Base-by-base conservation (phyloP, 2,329 filamentous ascomycete genomes). In the Emmonsiellopsis sp. region DNA sequence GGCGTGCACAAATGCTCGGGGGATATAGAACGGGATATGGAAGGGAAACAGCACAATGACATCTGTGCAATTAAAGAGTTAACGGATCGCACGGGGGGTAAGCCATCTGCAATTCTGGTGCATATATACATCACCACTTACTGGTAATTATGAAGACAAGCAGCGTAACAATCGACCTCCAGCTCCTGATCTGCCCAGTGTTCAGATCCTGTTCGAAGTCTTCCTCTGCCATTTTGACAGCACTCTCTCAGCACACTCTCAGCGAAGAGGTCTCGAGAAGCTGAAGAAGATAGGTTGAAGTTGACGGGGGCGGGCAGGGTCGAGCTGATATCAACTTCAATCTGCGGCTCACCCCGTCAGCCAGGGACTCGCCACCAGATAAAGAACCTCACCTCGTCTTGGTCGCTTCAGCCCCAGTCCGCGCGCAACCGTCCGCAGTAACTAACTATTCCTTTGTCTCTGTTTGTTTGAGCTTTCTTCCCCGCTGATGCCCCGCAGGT, bases 131-230 rank as follows among this genome's bases (percentile, higher is more conserved):
- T 8, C 40, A 36, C 13, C 17, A 80, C 83, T 76, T 71, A 87
- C 85, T 88, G 4, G 85, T 84, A 42, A 86, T 43, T 36, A 87
- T 72, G 61, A 88, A 88, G 44, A 84, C 77, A 51, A 88, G 70
- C 36, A 88, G 74, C 0, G 84, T 87, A 53, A 88, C 68, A 49
- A 88, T 87, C 13, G 85, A 87, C 49, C 79, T 75, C 85, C 84
- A 88, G 54, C 79, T 68, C 52, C 67, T 77, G 61, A 88, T 87
- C 58, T 76, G 68, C 47, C 66, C 66, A 31, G 80, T 83, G 57
- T 82, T 71, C 9, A 77, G 64, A 52, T 69, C 63, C 17, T 21
- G 9, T 14, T 49, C 46, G 14, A 8, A 8, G 40, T 42, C 40
- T 21, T 31, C 34, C 10, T 31, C 46, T 8, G 34, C 17, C 46